phyloP scores from a whole-genome alignment of 371 early-diverging fungal species.

The Mortierella sp. region DNA sequence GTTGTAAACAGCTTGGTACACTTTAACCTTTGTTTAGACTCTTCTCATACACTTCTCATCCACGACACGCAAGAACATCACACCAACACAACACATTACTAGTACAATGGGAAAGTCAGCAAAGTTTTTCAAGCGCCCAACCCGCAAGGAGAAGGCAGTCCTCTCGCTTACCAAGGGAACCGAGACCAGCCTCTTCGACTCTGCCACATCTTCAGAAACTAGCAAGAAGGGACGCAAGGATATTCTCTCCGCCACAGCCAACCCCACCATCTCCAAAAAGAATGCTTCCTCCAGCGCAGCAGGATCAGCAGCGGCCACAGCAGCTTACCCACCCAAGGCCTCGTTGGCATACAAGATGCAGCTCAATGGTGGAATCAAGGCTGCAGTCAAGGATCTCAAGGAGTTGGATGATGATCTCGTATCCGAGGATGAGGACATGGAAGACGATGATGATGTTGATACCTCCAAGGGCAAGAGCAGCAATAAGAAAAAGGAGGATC shows the following conservation, averaged over 20 bases:
- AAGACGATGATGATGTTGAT: conserved; percentile 18
- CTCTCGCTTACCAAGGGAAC: conserved; percentile 51
- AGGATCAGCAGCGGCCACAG: conserved; percentile 3
- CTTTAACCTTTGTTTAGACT: background rate
- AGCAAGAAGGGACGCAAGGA: conserved; percentile 26
- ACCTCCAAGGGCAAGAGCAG: conserved; percentile 7
- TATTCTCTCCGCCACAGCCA: conserved; percentile 47
- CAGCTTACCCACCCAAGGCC: conserved; percentile 45
- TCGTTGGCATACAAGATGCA: conserved; percentile 56
- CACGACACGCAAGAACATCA: conserved; percentile 4
- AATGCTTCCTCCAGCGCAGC: conserved; percentile 11
- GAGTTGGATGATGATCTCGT: conserved; percentile 24
- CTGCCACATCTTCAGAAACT: background rate
- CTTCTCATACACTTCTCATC: background rate
- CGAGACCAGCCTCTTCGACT: conserved; percentile 48
- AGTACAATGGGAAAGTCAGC: conserved; percentile 72
- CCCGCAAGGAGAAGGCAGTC: conserved; percentile 71
- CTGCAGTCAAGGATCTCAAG: conserved; percentile 49
- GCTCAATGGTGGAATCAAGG: conserved; percentile 49
- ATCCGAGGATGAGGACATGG: conserved; percentile 44
- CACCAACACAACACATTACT: background rate
- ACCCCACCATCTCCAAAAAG: conserved; percentile 50
- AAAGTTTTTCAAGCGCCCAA: conserved; percentile 73
- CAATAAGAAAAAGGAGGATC: conserved; percentile 29
- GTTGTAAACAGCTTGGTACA: conserved; percentile 6